Conservation (phyloP, 2,329 filamentous ascomycete genomes). For the Ophiostoma novo-ulmi region DNA sequence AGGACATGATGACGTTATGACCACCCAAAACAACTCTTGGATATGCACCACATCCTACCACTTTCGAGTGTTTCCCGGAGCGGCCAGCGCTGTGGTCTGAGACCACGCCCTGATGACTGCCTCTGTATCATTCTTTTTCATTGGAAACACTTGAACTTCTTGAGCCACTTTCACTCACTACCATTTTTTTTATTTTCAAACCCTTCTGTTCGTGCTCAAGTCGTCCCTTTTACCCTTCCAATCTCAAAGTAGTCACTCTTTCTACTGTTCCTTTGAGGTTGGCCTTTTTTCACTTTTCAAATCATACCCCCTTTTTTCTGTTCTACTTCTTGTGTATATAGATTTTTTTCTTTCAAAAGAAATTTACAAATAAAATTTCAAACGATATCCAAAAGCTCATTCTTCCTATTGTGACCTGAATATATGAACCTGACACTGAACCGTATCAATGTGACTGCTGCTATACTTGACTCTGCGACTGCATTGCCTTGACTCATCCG, state of each 20-base stretch:
- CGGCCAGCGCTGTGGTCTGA: conserved; percentile 18
- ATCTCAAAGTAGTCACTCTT: conserved; percentile 9
- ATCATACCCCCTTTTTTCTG: conserved; percentile 12
- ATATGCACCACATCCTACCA: not conserved
- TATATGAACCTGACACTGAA: not conserved
- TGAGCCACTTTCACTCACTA: not conserved
- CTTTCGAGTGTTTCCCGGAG: conserved; percentile 13
- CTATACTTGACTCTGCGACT: not conserved
- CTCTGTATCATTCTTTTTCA: conserved; percentile 5
- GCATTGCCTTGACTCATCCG: not conserved
- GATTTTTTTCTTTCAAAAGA: not conserved
- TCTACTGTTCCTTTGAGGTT: not conserved
- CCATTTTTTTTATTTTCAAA: not conserved
- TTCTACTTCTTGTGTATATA: conserved; percentile 12
- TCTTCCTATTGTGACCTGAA: not conserved
- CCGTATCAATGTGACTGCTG: too few relatives aligned
- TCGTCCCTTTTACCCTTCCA: not conserved
- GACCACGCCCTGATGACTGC: conserved; percentile 10
- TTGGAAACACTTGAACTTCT: not conserved
- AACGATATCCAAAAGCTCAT: not conserved
- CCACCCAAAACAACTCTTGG: not conserved
- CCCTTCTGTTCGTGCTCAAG: not conserved
- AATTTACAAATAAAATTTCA: not conserved
- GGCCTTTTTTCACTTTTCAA: conserved; percentile 1
- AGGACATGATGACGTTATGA: conserved; percentile 19